Evolutionary conservation across 129 eudicot species (phyloP).

Genomic region (Scalesia atractyloides): DNA sequence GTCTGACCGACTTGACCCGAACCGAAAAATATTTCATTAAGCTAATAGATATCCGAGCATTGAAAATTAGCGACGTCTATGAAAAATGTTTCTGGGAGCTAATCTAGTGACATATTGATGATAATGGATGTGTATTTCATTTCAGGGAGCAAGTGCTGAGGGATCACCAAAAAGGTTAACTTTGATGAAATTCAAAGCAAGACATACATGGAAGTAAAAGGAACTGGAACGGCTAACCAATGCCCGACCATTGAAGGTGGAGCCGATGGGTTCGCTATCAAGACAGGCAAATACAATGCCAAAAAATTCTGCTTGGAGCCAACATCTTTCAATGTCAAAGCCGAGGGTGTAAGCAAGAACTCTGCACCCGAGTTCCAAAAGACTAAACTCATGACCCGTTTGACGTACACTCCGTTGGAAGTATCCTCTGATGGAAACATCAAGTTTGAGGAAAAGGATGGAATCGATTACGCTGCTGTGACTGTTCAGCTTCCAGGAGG

Average conservation of each 20-base stretch:
- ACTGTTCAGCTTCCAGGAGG: conserved; percentile 98
- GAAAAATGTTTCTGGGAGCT: neutral
- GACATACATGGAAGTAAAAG: conserved; percentile 88
- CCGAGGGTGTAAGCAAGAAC: conserved; percentile 77
- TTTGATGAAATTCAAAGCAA: conserved; percentile 87
- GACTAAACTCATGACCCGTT: conserved; percentile 92
- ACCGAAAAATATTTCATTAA: too few species aligned
- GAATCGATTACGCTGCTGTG: conserved; percentile 93
- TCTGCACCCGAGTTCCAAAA: conserved; percentile 86
- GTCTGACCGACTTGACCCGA: too few species aligned
- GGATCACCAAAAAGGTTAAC: conserved; percentile 77
- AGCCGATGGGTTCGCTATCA: conserved; percentile 54
- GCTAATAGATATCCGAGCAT: too few species aligned
- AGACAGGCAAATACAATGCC: conserved; percentile 79
- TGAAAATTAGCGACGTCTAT: too few species aligned
- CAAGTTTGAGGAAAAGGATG: conserved; percentile 91
- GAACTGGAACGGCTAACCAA: conserved; percentile 94
- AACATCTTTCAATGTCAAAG: conserved; percentile 86
- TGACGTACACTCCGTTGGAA: conserved; percentile 90
- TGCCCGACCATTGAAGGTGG: conserved; percentile 92
- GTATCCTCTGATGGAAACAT: conserved; percentile 70
- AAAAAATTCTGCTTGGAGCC: conserved; percentile 92
- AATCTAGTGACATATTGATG: neutral
- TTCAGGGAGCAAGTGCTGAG: conserved; percentile 87
- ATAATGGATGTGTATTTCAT: conserved; percentile 25